Evolutionary conservation across 75 land plant genomes (phyloP).

Genomic region (Selaginella tamariscina): DNA sequence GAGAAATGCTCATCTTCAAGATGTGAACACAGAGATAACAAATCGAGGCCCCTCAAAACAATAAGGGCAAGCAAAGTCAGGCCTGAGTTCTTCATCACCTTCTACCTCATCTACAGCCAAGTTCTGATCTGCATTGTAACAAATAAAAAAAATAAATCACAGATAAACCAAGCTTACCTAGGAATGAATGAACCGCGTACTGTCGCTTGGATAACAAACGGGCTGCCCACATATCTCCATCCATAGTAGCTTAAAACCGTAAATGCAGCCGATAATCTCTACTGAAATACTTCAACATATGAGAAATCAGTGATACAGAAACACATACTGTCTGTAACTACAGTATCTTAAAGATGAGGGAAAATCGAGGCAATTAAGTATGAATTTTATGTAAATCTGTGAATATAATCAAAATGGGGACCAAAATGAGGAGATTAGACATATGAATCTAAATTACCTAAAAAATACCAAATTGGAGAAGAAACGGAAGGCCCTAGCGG

Average conservation of each 20-base stretch:
- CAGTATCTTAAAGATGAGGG: not conserved
- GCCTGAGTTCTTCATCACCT: conserved; percentile 60
- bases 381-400: no score
- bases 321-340: no score
- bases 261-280: not conserved
- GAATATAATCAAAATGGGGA: no score
- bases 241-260: conserved; percentile 23
- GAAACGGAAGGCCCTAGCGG: no score
- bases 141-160: not conserved
- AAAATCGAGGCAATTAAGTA: no score
- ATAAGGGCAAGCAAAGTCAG: conserved; percentile 79
- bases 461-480: no score
- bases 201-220: conserved; percentile 80
- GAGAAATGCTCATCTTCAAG: conserved; percentile 81
- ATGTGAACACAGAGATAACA: conserved; percentile 65
- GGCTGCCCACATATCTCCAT: conserved; percentile 75
- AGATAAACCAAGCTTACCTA: conserved; percentile 18
- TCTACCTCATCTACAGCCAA: conserved; percentile 61
- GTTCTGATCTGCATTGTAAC: conserved; percentile 40
- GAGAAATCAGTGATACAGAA: no score
- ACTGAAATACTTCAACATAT: no score
- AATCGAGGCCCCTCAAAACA: conserved; percentile 82
- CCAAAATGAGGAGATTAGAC: no score
- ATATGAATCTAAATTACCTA: no score
- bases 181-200: conserved; percentile 42